Conservation (phyloP, 768 basidiomycete species). For the Lactarius evosmus region DNA sequence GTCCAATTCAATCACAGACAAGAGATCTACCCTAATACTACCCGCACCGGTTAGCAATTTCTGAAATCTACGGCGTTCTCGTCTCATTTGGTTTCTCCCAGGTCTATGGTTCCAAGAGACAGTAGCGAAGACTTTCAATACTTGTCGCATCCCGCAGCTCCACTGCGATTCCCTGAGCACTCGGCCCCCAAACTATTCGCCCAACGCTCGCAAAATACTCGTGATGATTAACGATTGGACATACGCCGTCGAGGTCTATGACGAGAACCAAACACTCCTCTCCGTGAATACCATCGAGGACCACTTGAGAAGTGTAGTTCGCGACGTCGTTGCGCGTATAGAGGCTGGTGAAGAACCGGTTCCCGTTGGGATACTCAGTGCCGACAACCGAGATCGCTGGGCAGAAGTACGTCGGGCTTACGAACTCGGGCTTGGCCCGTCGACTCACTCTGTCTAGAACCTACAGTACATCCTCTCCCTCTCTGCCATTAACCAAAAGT, state of each 20-base stretch:
- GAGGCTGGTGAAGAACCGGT: slow-evolving; percentile 53
- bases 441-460: slow-evolving; percentile 48
- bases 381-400: slow-evolving; percentile 83
- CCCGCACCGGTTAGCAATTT: slow-evolving; percentile 53
- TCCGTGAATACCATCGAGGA: slow-evolving; percentile 44
- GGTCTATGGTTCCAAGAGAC: slow-evolving; percentile 64
- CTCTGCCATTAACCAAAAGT: slow-evolving; percentile 59
- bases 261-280: slow-evolving; percentile 36
- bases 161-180: slow-evolving; percentile 63
- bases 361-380: slow-evolving; percentile 67
- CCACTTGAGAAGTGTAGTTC: slow-evolving; percentile 43
- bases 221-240: slow-evolving; percentile 75
- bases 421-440: background rate
- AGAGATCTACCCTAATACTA: slow-evolving; percentile 65
- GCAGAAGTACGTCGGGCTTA: slow-evolving; percentile 49
- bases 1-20: slow-evolving; percentile 43
- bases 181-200: slow-evolving; percentile 42
- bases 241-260: slow-evolving; percentile 71
- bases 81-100: background rate
- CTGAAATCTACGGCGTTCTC: too few relatives aligned
- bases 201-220: slow-evolving; percentile 55
- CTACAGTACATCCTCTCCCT: slow-evolving; percentile 63
- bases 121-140: slow-evolving; percentile 67
- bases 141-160: slow-evolving; percentile 67
- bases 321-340: slow-evolving; percentile 56